phyloP scores from a whole-genome alignment of 2,329 filamentous ascomycete genomes.

The Metarhizium humberi region DNA sequence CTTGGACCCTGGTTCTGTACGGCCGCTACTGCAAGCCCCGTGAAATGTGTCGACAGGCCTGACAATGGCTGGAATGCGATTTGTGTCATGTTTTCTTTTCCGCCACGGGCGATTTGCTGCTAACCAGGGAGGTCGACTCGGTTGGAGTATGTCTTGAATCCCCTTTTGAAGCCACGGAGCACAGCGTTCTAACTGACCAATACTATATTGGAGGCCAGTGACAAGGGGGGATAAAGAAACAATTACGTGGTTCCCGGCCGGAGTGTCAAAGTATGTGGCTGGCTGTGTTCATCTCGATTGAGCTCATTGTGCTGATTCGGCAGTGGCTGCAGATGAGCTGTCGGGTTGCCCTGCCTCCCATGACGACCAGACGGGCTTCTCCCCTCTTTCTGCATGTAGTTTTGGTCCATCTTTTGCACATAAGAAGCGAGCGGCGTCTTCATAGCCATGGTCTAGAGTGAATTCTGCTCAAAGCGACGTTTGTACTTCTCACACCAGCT shows the following conservation, averaged over 20 bases:
- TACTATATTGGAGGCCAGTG: background rate
- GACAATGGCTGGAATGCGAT: background rate
- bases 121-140: background rate
- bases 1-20: slow-evolving; percentile 1
- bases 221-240: background rate
- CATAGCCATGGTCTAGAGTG: background rate
- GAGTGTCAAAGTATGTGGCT: background rate
- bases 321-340: background rate
- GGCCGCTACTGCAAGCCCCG: slow-evolving; percentile 11
- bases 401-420: background rate
- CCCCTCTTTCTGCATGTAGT: background rate
- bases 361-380: background rate
- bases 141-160: background rate
- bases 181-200: background rate
- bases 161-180: background rate
- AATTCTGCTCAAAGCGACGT: background rate
- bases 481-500: background rate
- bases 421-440: background rate
- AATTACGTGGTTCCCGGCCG: background rate
- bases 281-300: slow-evolving; percentile 1
- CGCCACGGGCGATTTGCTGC: background rate
- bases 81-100: background rate
- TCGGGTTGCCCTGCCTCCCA: background rate
- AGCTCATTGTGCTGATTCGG: background rate
- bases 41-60: slow-evolving; percentile 4